Evolutionary conservation across 257 asterid genomes (phyloP).

Genomic region (Vinca minor): DNA sequence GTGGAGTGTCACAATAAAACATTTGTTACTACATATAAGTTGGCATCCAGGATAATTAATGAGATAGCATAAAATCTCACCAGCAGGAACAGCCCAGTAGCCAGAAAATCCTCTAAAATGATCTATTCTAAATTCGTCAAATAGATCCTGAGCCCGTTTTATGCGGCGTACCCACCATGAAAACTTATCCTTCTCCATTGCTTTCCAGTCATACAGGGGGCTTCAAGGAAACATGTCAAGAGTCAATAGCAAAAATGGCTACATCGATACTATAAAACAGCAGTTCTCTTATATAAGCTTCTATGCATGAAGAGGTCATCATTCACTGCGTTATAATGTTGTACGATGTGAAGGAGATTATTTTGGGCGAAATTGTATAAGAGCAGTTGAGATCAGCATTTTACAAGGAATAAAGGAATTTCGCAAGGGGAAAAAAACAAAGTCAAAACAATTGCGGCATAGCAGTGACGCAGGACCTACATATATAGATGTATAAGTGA

Average conservation of each 20-base stretch:
- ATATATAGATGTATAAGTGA: background rate
- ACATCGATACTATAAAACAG: background rate
- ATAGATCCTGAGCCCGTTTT: constrained; percentile 75
- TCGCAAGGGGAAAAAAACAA: background rate
- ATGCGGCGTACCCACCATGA: constrained; percentile 90
- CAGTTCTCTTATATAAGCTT: background rate
- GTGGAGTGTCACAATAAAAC: constrained; percentile 22
- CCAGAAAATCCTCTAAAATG: constrained; percentile 99
- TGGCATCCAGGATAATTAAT: constrained; percentile 12
- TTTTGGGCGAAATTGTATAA: background rate
- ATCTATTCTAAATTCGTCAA: constrained; percentile 92
- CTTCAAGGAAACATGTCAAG: constrained; percentile 32
- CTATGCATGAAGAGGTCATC: too few relatives aligned
- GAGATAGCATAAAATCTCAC: constrained; percentile 33
- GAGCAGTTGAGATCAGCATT: background rate
- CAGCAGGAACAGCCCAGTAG: constrained; percentile 98
- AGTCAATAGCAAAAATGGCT: constrained; percentile 17
- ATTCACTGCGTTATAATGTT: background rate
- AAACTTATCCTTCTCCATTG: constrained; percentile 83
- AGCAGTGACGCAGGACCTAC: background rate
- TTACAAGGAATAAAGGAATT: background rate
- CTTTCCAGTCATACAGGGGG: constrained; percentile 95
- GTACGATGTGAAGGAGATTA: background rate
- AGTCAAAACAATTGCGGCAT: background rate
- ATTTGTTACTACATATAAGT: constrained; percentile 12